A percentile compares a stretch with the other conserved stretches of the same genome.
These are phyloP conservation scores for Suhomyces bokatorum DNA, from an alignment of 1,139 yeast species.

Conservation along the genomic window DNA sequence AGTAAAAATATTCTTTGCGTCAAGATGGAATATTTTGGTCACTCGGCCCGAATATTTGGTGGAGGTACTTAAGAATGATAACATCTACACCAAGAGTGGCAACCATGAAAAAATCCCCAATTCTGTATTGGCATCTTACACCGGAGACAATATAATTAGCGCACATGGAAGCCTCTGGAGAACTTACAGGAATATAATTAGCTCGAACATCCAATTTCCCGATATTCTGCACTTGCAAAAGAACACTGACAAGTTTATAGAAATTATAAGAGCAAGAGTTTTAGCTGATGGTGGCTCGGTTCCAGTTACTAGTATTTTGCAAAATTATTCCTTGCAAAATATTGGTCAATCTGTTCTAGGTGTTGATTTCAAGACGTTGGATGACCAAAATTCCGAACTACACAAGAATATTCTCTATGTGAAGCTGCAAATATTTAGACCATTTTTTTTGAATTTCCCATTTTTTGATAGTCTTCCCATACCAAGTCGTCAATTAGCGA, in stretches of 20 bases:
- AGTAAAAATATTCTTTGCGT: slow-evolving; percentile 60
- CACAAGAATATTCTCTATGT: slow-evolving; percentile 44
- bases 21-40: slow-evolving; percentile 62
- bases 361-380: slow-evolving; percentile 39
- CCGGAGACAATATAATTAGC: slow-evolving; percentile 65
- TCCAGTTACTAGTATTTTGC: slow-evolving; percentile 43
- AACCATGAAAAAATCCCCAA: slow-evolving; percentile 60
- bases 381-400: slow-evolving; percentile 28
- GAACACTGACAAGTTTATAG: slow-evolving; percentile 33
- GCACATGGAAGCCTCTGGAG: slow-evolving; percentile 61
- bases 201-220: slow-evolving; percentile 55
- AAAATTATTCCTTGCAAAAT: slow-evolving; percentile 51
- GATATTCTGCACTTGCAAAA: slow-evolving; percentile 32
- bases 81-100: slow-evolving; percentile 57
- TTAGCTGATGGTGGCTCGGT: slow-evolving; percentile 16
- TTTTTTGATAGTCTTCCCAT: slow-evolving; percentile 51
- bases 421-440: slow-evolving; percentile 57
- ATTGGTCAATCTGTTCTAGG: slow-evolving; percentile 54
- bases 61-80: slow-evolving; percentile 51
- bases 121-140: slow-evolving; percentile 54
- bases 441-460: slow-evolving; percentile 57
- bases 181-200: slow-evolving; percentile 45
- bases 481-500: slow-evolving; percentile 48
- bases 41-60: slow-evolving; percentile 49
- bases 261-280: slow-evolving; percentile 13